Percentiles rank a stretch among this genome's conserved stretches.
phyloP scores from a whole-genome alignment of 1,139 yeast species.

The Candida tunisiensis region DNA sequence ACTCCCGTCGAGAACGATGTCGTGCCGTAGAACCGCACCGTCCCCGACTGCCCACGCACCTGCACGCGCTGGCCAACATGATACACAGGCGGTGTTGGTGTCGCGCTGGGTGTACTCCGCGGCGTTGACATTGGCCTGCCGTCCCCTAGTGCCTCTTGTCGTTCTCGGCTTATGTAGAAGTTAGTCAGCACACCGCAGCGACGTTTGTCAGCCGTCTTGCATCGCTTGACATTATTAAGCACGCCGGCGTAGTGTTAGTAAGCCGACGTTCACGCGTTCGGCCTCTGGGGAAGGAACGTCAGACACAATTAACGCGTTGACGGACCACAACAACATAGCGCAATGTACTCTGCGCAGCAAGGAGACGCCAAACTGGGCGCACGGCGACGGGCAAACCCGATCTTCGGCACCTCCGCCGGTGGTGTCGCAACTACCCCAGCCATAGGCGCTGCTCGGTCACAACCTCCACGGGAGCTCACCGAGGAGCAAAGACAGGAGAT shows the following conservation, averaged over 20 bases:
- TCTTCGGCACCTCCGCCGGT: background rate
- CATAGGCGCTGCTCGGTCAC: slow-evolving; percentile 1
- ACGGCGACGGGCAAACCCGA: background rate
- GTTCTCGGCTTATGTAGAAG: no score
- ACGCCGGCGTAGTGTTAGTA: no score
- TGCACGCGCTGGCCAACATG: no score
- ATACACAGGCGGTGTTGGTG: no score
- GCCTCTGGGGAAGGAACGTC: background rate
- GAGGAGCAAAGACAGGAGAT: slow-evolving; percentile 90
- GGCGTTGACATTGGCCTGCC: no score
- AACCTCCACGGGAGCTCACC: slow-evolving; percentile 33
- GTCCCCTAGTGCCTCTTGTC: no score
- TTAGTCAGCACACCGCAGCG: no score
- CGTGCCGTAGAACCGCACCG: background rate
- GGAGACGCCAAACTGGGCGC: background rate
- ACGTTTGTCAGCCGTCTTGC: no score
- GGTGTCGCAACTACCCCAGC: background rate
- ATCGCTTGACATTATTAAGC: no score
- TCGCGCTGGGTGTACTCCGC: no score
- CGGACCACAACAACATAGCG: background rate
- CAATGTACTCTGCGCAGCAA: background rate
- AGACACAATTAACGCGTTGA: background rate
- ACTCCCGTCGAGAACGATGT: slow-evolving; percentile 9
- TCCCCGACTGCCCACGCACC: background rate
- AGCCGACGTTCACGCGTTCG: no score